A percentile compares a stretch with the other conserved stretches of the same genome.
Evolutionary conservation across 1,139 yeast species (phyloP).

Genomic region (Protomyces inundatus): DNA sequence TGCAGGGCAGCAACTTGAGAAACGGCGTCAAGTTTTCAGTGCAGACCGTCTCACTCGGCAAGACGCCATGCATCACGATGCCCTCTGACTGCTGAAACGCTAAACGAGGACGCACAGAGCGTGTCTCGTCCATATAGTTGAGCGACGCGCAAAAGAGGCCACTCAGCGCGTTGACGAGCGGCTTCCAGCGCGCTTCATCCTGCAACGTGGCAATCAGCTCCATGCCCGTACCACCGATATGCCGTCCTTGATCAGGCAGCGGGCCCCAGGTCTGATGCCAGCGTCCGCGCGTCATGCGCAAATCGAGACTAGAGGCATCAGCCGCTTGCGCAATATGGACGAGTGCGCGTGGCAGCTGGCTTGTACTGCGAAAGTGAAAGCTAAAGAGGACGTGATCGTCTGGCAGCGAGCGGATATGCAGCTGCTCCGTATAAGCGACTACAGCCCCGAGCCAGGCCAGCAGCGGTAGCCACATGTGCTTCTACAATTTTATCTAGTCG

Average conservation of each 20-base stretch:
- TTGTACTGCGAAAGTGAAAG: neutral
- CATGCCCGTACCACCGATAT: slow-evolving; percentile 91
- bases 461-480: neutral
- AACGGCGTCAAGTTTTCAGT: slow-evolving; percentile 96
- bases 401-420: neutral
- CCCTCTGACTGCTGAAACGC: slow-evolving; percentile 40
- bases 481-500: neutral
- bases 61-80: slow-evolving; percentile 64
- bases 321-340: slow-evolving; percentile 71
- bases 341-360: slow-evolving; percentile 64
- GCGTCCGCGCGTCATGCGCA: slow-evolving; percentile 89
- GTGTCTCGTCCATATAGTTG: slow-evolving; percentile 74
- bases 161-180: slow-evolving; percentile 67
- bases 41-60: slow-evolving; percentile 94
- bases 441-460: neutral
- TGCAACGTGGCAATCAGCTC: slow-evolving; percentile 80
- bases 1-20: slow-evolving; percentile 79
- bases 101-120: slow-evolving; percentile 66
- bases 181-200: slow-evolving; percentile 53
- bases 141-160: slow-evolving; percentile 95
- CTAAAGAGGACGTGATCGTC: neutral
- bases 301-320: slow-evolving; percentile 66
- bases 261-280: slow-evolving; percentile 89
- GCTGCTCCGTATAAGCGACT: neutral
- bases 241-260: slow-evolving; percentile 64